Percentiles rank a stretch among this genome's conserved stretches.
These are phyloP conservation scores for Trichothecium roseum DNA, from an alignment of 2,329 filamentous ascomycete species.

Conservation along the genomic window DNA sequence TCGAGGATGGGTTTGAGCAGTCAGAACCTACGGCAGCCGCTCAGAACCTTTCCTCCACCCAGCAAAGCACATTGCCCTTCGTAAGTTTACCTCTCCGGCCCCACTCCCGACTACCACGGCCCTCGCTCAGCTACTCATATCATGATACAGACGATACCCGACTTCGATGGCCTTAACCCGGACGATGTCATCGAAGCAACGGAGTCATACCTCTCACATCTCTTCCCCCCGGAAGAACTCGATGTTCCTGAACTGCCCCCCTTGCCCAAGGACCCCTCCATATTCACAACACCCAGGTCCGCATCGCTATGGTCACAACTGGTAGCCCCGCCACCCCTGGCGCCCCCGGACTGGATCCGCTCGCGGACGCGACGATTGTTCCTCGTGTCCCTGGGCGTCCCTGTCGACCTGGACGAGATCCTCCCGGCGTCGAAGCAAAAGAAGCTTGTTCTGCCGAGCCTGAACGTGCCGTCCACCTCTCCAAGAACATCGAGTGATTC, in stretches of 20 bases:
- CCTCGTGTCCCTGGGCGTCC: constrained; percentile 88
- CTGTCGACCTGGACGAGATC: constrained; percentile 94
- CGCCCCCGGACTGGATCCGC: constrained; percentile 95
- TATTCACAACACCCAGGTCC: constrained; percentile 78
- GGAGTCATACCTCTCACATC: constrained; percentile 54
- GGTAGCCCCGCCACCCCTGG: constrained; percentile 84
- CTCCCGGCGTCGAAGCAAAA: constrained; percentile 95
- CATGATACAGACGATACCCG: constrained; percentile 48
- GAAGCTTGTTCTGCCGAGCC: constrained; percentile 86
- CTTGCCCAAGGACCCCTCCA: constrained; percentile 44
- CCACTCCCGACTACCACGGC: background rate
- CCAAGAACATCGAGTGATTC: constrained; percentile 45
- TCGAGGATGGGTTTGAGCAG: constrained; percentile 62
- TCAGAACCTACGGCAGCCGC: constrained; percentile 26
- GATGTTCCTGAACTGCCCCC: constrained; percentile 39
- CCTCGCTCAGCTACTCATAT: constrained; percentile 11
- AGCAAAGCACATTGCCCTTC: constrained; percentile 32
- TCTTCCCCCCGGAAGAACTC: constrained; percentile 52
- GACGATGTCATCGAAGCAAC: constrained; percentile 51
- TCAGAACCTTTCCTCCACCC: constrained; percentile 18
- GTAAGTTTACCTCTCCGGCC: constrained; percentile 17
- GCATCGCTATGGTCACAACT: constrained; percentile 94
- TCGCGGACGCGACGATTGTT: constrained; percentile 91
- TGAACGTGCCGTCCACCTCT: constrained; percentile 56
- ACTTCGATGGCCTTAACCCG: constrained; percentile 51